These are phyloP conservation scores for Dioszegia aurantiaca DNA, from an alignment of 768 basidiomycete genomes.

Conservation along the genomic window DNA sequence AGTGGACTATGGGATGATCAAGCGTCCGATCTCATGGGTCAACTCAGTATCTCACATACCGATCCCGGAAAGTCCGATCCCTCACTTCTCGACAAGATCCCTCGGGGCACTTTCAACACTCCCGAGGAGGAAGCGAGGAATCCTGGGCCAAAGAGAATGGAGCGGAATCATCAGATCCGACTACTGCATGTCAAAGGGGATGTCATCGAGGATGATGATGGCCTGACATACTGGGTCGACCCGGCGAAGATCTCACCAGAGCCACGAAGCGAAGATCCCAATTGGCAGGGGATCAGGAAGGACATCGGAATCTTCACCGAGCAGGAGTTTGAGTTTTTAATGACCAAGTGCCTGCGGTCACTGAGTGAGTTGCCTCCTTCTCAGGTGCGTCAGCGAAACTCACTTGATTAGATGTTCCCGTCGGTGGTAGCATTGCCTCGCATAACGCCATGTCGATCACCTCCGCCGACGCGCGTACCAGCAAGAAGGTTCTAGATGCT, in stretches of 20 bases:
- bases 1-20: constrained; percentile 86
- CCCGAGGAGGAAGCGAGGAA: constrained; percentile 37
- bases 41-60: constrained; percentile 74
- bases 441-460: constrained; percentile 45
- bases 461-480: constrained; percentile 63
- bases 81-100: constrained; percentile 59
- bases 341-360: constrained; percentile 76
- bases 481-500: constrained; percentile 67
- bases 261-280: constrained; percentile 28
- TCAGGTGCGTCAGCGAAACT: background rate
- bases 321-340: constrained; percentile 76
- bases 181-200: constrained; percentile 38
- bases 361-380: constrained; percentile 34
- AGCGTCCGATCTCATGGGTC: constrained; percentile 77
- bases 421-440: constrained; percentile 50
- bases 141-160: constrained; percentile 19
- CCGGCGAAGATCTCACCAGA: constrained; percentile 25
- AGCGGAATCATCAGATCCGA: constrained; percentile 31
- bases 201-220: constrained; percentile 41
- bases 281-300: constrained; percentile 48
- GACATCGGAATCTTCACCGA: constrained; percentile 76
- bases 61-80: constrained; percentile 76
- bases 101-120: constrained; percentile 36
- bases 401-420: constrained; percentile 45
- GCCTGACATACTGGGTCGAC: constrained; percentile 38